Evolutionary conservation across 768 basidiomycete genomes (phyloP), one percentile per base, ranked within the genome.

Genomic region (Mycena alexandri): DNA sequence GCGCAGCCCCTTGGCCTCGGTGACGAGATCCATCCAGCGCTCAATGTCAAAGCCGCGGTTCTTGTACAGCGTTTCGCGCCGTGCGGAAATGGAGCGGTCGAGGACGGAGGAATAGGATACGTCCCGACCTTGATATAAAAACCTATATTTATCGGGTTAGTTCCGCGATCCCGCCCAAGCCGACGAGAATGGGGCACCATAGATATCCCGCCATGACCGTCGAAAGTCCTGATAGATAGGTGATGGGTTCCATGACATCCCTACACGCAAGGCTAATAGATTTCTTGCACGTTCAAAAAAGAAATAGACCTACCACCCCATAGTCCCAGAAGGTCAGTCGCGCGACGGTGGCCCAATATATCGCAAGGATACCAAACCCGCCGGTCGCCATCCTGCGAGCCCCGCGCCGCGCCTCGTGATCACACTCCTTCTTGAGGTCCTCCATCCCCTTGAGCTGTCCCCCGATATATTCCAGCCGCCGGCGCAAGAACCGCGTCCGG

Each of bases 161-260:
- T 36, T 36, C 34, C 34, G 34, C 7, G n/a, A n/a, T n/a, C n/a
- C 34, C 34, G 34, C 34, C 34, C 5, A 12, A 36, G 34, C 34
- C 7, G 5, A 12, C 19, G 33, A 11, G 11, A 43, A 11, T 17
- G 16, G 71, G 72, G 41, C 51, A 87, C 87, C 87, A 89, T 3
- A 88, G 79, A 72, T 90, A 89, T 2, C 87, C 86, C n/a, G 85
- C 81, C 43, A 89, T 84, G 62, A 90, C 88, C 10, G 83, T 88
- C 0, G 86, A 85, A 9, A 90, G 75, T 5, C 87, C 88, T 17
- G 87, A 88, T n/a, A 90, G 79, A 74, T 90, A 89, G 4, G 88
- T 91, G 46, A 90, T 82, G 0, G 90, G 90, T 73, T 91, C 89
- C 89, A 91, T 91, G 6, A 89, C 76, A 69, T 90, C 89, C 86